Conservation (phyloP, 1,139 yeast genomes). For the Wickerhamiella infanticola region DNA sequence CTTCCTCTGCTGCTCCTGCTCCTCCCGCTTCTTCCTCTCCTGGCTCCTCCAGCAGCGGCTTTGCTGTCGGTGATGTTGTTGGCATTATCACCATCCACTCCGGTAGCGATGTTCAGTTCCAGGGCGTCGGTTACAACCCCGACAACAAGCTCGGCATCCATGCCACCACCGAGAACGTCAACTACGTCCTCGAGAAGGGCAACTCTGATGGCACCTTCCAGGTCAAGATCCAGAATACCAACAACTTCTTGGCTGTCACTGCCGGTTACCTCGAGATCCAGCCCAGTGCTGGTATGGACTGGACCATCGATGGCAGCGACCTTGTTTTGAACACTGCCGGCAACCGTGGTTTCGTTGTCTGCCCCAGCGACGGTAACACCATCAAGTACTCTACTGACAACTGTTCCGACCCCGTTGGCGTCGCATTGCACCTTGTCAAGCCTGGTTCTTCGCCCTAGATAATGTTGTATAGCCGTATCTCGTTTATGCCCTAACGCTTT, state of each 20-base stretch:
- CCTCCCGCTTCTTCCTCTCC: not conserved
- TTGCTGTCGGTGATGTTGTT: not conserved
- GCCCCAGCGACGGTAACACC: conserved; percentile 3
- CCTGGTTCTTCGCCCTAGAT: not conserved
- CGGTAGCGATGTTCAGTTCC: conserved; percentile 16
- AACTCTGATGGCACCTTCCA: not conserved
- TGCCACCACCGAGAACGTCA: not conserved
- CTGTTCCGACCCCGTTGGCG: conserved; percentile 3
- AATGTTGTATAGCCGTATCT: too few relatives aligned
- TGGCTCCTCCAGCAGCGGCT: not conserved
- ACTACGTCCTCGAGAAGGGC: not conserved
- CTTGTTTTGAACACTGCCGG: not conserved
- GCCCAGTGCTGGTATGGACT: not conserved
- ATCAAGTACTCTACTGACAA: conserved; percentile 1
- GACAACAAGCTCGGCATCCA: conserved; percentile 1
- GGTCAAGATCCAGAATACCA: not conserved
- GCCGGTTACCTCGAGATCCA: conserved; percentile 1
- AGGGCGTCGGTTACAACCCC: conserved; percentile 1
- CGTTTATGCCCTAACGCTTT: too few relatives aligned
- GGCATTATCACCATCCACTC: conserved; percentile 6
- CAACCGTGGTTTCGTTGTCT: conserved; percentile 1
- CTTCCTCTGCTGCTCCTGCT: not conserved
- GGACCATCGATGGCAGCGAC: not conserved
- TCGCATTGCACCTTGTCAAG: conserved; percentile 1
- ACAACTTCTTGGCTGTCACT: not conserved